Evolutionary conservation across 768 basidiomycete species (phyloP).

Genomic region (Pleurotus tuoliensis): DNA sequence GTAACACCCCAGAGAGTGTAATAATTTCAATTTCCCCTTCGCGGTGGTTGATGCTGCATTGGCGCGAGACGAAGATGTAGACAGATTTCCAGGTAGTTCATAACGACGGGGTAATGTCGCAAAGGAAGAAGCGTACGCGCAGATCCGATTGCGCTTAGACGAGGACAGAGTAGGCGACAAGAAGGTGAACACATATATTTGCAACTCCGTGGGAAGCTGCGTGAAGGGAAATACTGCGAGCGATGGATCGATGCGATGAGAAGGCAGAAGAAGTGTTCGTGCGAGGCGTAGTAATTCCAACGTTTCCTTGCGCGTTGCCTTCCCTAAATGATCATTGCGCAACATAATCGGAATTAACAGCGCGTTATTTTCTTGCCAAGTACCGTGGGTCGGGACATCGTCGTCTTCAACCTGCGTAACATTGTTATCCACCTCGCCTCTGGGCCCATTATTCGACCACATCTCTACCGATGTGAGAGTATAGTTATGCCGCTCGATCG

Average conservation of each 20-base stretch:
- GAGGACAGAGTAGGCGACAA: conserved; percentile 55
- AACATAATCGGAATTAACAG: conserved; percentile 28
- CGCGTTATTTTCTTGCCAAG: conserved; percentile 33
- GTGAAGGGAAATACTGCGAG: conserved; percentile 29
- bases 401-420: conserved; percentile 21
- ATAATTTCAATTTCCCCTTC: too few species aligned
- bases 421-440: conserved; percentile 11
- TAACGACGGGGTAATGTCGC: conserved; percentile 37
- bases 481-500: conserved; percentile 43
- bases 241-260: neutral
- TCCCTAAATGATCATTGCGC: conserved; percentile 41
- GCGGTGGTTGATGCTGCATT: too few species aligned
- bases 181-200: conserved; percentile 53
- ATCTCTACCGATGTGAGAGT: conserved; percentile 45
- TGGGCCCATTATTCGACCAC: conserved; percentile 34
- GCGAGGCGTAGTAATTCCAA: conserved; percentile 43
- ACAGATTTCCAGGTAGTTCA: neutral
- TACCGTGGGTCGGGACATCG: conserved; percentile 16
- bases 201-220: conserved; percentile 52
- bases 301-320: conserved; percentile 40
- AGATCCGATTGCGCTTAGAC: conserved; percentile 50
- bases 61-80: too few species aligned
- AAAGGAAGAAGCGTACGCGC: conserved; percentile 42
- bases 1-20: too few species aligned
- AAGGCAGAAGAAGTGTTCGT: conserved; percentile 6